These are phyloP conservation scores for Helenozyma rhizophorensis DNA, from an alignment of 805 yeast species.

Conservation along the genomic window DNA sequence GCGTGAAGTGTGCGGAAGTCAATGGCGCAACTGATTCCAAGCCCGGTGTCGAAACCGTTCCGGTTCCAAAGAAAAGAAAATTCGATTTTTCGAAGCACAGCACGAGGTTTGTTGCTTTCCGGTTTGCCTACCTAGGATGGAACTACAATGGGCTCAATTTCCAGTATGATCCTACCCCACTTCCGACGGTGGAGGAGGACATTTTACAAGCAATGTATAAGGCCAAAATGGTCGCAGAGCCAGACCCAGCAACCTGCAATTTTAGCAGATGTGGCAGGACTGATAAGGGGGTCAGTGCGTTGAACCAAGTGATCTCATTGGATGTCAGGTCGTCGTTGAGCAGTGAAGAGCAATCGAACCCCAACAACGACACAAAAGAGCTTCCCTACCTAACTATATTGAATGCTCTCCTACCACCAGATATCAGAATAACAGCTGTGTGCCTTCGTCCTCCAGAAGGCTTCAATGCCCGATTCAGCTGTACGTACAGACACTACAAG, in stretches of 20 bases:
- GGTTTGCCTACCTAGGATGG: constrained; percentile 92
- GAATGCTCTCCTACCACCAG: constrained; percentile 75
- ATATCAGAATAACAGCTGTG: constrained; percentile 76
- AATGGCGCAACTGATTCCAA: background rate
- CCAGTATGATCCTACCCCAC: constrained; percentile 69
- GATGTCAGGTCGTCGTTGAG: constrained; percentile 65
- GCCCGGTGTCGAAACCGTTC: background rate
- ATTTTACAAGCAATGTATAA: constrained; percentile 67
- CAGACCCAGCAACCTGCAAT: constrained; percentile 57
- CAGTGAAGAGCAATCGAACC: constrained; percentile 55
- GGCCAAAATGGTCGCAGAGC: constrained; percentile 59
- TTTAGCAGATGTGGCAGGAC: constrained; percentile 94
- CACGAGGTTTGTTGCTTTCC: constrained; percentile 69
- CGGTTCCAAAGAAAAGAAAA: constrained; percentile 17
- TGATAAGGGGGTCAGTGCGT: constrained; percentile 94
- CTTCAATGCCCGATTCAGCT: constrained; percentile 92
- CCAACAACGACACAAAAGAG: constrained; percentile 59
- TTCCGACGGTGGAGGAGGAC: constrained; percentile 83
- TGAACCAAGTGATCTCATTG: constrained; percentile 88
- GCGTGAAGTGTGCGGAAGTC: background rate
- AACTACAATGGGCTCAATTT: constrained; percentile 85
- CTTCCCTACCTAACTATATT: constrained; percentile 71
- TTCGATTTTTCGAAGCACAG: constrained; percentile 64
- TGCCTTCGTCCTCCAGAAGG: constrained; percentile 76
- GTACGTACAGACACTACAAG: constrained; percentile 79